These are phyloP conservation scores for Daldinia decipiens DNA, from an alignment of 495 filamentous ascomycete species.

Conservation along the genomic window DNA sequence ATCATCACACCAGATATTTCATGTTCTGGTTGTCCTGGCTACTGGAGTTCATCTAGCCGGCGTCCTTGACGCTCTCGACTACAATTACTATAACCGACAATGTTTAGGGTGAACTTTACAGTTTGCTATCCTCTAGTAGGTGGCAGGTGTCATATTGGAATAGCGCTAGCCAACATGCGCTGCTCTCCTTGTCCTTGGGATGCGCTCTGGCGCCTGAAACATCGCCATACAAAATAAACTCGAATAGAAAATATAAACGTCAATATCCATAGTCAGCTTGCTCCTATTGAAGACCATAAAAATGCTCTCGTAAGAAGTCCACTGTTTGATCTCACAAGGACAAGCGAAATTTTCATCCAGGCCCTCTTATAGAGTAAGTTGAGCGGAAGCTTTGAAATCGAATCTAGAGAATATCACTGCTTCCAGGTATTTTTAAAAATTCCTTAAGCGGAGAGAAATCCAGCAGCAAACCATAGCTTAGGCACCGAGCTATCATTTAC, in stretches of 20 bases:
- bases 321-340: background rate
- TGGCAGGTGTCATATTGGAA: background rate
- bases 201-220: background rate
- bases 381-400: no score
- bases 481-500: no score
- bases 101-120: slow-evolving; percentile 19
- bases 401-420: no score
- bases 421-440: no score
- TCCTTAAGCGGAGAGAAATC: no score
- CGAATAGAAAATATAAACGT: background rate
- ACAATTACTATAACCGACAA: slow-evolving; percentile 48
- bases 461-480: no score
- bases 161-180: background rate
- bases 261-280: background rate
- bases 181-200: background rate
- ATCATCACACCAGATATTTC: slow-evolving; percentile 72
- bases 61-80: slow-evolving; percentile 66
- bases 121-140: background rate
- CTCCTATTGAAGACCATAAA: background rate
- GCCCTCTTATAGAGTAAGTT: no score
- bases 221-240: background rate
- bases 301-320: background rate
- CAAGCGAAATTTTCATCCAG: background rate
- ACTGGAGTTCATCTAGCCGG: slow-evolving; percentile 67
- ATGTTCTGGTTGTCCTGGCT: slow-evolving; percentile 70